A percentile compares a stretch with the other conserved stretches of the same genome.
Conservation (phyloP, 164 flowering plant species). For the Vitis amurensis region DNA sequence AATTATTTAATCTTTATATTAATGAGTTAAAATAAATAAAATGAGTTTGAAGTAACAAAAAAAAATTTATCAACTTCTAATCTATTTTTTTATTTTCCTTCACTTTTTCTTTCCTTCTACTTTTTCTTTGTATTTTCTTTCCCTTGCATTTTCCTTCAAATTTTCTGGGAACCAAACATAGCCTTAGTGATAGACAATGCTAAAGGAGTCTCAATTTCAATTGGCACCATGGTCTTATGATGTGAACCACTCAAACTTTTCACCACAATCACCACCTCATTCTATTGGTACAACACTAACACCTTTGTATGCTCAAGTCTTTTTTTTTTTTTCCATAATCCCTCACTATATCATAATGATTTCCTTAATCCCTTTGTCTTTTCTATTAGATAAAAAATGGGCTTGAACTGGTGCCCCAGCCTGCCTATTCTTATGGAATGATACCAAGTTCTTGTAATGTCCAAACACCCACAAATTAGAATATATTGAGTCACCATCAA, state of each 20-base stretch:
- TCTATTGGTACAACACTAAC: slow-evolving; percentile 50
- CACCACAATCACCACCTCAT: slow-evolving; percentile 60
- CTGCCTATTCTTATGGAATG: slow-evolving; percentile 53
- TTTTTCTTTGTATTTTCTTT: no score
- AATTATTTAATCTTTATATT: no score
- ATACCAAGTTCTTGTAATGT: slow-evolving; percentile 37
- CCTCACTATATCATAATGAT: slow-evolving; percentile 1
- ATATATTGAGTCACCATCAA: slow-evolving; percentile 38
- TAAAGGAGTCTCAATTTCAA: slow-evolving; percentile 90
- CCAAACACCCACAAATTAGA: slow-evolving; percentile 55
- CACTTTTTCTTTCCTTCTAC: no score
- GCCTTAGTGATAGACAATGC: slow-evolving; percentile 53
- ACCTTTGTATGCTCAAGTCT: slow-evolving; percentile 46
- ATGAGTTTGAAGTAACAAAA: no score
- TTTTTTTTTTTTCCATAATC: slow-evolving; percentile 2
- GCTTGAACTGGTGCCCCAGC: slow-evolving; percentile 79
- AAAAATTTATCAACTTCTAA: no score
- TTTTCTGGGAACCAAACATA: no score
- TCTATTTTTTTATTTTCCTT: no score
- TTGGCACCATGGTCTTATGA: slow-evolving; percentile 81
- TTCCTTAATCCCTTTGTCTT: slow-evolving; percentile 15
- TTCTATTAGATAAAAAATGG: slow-evolving; percentile 58
- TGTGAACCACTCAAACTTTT: slow-evolving; percentile 36
- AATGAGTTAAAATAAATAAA: no score
- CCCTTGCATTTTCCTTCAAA: no score